phyloP scores from a whole-genome alignment of 202 grass and related monocot species.

The Sporobolus alterniflorus region DNA sequence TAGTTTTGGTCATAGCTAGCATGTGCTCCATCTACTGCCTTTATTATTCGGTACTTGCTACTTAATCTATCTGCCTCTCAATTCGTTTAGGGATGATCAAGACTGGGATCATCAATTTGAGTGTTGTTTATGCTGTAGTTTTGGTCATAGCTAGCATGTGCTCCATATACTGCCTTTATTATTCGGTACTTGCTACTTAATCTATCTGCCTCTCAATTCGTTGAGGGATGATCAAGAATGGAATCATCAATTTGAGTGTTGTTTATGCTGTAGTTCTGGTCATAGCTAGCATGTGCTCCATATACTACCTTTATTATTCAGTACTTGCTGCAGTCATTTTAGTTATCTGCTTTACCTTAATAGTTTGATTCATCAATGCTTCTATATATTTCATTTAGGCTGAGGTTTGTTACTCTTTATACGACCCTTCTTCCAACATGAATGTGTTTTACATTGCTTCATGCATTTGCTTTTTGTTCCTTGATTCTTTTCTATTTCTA shows the following conservation, averaged over 20 bases:
- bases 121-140: neutral
- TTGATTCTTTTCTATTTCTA: constrained; percentile 10
- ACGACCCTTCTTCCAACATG: neutral
- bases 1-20: neutral
- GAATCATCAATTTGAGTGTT: neutral
- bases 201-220: too few relatives aligned
- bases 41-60: neutral
- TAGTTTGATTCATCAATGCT: neutral
- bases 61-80: neutral
- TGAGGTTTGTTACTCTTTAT: neutral
- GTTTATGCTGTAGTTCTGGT: constrained; percentile 1
- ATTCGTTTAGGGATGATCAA: neutral
- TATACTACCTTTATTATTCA: neutral
- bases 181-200: neutral
- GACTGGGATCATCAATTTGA: neutral
- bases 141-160: neutral
- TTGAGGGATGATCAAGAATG: neutral
- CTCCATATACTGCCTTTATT: neutral
- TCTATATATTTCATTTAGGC: neutral
- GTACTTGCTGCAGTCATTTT: neutral
- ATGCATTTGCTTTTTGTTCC: neutral
- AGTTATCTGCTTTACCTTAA: neutral
- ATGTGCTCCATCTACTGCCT: neutral
- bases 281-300: neutral
- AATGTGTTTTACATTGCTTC: constrained; percentile 1